Evolutionary conservation across 371 early-diverging fungal species (phyloP).

Genomic region (Mucor circinelloides): DNA sequence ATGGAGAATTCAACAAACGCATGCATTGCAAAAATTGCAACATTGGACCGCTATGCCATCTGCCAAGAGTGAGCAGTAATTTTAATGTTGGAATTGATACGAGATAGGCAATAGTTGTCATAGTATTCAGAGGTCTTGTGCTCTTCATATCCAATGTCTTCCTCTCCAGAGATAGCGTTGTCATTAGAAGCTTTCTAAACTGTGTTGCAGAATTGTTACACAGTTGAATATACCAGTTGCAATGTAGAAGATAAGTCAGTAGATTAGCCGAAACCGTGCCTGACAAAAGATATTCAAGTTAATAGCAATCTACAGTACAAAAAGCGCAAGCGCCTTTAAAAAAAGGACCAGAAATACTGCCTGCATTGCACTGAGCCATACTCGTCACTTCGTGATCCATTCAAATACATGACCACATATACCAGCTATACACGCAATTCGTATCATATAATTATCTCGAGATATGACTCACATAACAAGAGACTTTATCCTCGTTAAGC

Average conservation of each 20-base stretch:
- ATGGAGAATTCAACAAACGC: background rate
- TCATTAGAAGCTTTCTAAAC: background rate
- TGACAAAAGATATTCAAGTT: background rate
- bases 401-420: no score
- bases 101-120: background rate
- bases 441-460: background rate
- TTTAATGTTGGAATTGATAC: background rate
- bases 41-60: no score
- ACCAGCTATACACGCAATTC: no score
- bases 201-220: background rate
- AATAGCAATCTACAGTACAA: no score
- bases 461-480: background rate
- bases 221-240: background rate
- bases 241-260: background rate
- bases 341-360: background rate
- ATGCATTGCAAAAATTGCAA: background rate
- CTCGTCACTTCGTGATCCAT: no score
- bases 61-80: no score
- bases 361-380: background rate
- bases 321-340: no score
- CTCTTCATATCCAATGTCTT: background rate
- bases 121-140: no score
- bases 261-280: background rate
- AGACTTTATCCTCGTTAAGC: background rate
- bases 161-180: background rate